These are phyloP conservation scores for Ilyonectria destructans DNA, from an alignment of 2,329 filamentous ascomycete genomes.

Conservation along the genomic window DNA sequence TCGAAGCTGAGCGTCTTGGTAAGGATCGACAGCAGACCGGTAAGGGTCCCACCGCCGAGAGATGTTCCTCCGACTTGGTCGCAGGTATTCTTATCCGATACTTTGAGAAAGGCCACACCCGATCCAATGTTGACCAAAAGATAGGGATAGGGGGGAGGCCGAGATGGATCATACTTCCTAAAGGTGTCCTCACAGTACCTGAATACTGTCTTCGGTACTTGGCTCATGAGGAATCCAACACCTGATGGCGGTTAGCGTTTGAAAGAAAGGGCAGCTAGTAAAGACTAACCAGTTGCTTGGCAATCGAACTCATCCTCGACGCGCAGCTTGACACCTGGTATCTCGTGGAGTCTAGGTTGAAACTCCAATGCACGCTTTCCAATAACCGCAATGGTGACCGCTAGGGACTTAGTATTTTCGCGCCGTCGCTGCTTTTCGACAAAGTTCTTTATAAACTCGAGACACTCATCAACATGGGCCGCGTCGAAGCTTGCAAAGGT, in stretches of 20 bases:
- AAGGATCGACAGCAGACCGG: constrained; percentile 92
- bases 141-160: constrained; percentile 80
- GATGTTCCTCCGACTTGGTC: constrained; percentile 95
- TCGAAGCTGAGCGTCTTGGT: constrained; percentile 94
- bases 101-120: constrained; percentile 97
- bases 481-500: background rate
- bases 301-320: background rate
- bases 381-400: background rate
- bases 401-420: background rate
- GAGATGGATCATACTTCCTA: background rate
- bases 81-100: constrained; percentile 89
- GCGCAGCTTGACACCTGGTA: background rate
- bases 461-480: background rate
- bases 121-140: constrained; percentile 98
- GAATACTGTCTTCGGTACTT: background rate
- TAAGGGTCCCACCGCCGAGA: constrained; percentile 95
- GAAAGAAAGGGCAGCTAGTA: background rate
- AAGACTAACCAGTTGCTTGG: background rate
- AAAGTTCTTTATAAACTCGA: background rate
- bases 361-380: background rate
- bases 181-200: background rate
- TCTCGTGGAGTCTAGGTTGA: background rate
- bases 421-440: background rate
- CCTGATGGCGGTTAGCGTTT: background rate
- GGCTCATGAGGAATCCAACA: background rate